Conservation (phyloP, 805 yeast species). For the Helenozyma baotianmanensis region DNA sequence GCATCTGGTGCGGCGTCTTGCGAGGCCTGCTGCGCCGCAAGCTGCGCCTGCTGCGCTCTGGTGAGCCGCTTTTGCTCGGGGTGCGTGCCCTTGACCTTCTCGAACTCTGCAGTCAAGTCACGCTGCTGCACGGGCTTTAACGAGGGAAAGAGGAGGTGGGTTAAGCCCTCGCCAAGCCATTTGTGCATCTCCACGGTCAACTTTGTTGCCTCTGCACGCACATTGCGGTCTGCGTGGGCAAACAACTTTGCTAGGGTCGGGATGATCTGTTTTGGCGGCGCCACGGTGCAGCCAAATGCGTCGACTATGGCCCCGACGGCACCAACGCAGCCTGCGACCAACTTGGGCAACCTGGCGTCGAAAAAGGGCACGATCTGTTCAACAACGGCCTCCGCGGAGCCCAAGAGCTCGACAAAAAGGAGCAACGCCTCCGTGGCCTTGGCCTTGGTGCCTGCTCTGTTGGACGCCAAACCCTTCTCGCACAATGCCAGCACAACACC, state of each 20-base stretch:
- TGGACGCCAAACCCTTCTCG: constrained; percentile 78
- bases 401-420: constrained; percentile 56
- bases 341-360: constrained; percentile 66
- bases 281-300: constrained; percentile 59
- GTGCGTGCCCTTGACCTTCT: constrained; percentile 33
- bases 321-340: constrained; percentile 62
- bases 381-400: constrained; percentile 59
- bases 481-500: constrained; percentile 50
- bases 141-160: constrained; percentile 55
- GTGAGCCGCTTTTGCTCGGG: constrained; percentile 56
- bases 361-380: constrained; percentile 63
- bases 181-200: constrained; percentile 65
- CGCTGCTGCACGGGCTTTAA: constrained; percentile 91
- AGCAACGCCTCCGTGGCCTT: constrained; percentile 60
- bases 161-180: constrained; percentile 67
- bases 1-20: constrained; percentile 11
- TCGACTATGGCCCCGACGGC: constrained; percentile 54
- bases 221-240: constrained; percentile 81
- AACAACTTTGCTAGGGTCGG: constrained; percentile 63
- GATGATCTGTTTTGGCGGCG: constrained; percentile 54
- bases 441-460: constrained; percentile 69
- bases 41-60: constrained; percentile 46
- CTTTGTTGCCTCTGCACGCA: constrained; percentile 70
- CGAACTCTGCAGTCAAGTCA: constrained; percentile 70
- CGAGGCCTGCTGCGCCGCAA: constrained; percentile 14